A percentile compares a stretch with the other conserved stretches of the same genome.
Conservation (phyloP, 2,329 filamentous ascomycete species). For the Biscogniauxia marginata region DNA sequence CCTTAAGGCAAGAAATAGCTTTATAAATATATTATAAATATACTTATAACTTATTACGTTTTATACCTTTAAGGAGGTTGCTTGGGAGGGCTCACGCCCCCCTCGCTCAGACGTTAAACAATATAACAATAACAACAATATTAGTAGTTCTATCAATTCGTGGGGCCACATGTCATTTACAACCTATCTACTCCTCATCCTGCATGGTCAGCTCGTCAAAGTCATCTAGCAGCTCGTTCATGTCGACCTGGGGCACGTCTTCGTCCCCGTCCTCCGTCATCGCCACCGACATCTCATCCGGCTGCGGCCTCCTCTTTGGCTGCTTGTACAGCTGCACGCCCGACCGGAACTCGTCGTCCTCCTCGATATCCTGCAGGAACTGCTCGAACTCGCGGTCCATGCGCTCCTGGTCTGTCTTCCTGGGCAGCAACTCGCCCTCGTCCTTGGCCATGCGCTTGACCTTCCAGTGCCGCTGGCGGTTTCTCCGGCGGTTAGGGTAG, state of each 20-base stretch:
- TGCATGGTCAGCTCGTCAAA: conserved; percentile 84
- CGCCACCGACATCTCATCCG: conserved; percentile 67
- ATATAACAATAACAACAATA: too few relatives aligned
- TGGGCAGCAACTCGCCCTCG: conserved; percentile 80
- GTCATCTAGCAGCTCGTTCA: conserved; percentile 85
- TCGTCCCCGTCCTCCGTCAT: conserved; percentile 60
- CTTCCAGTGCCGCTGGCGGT: conserved; percentile 85
- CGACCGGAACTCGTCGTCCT: conserved; percentile 82
- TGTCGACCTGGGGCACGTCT: conserved; percentile 67
- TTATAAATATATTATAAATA: too few relatives aligned
- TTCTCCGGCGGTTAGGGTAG: conserved; percentile 78
- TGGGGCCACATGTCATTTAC: too few relatives aligned
- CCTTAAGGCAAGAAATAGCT: too few relatives aligned
- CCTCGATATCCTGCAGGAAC: conserved; percentile 95
- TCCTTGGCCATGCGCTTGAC: conserved; percentile 92
- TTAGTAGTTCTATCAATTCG: too few relatives aligned
- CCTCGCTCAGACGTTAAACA: too few relatives aligned
- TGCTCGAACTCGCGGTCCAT: conserved; percentile 94
- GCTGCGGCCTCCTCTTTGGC: conserved; percentile 49
- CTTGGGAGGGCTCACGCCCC: too few relatives aligned
- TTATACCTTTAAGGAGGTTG: too few relatives aligned
- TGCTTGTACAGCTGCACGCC: conserved; percentile 86
- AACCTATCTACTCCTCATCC: conserved; percentile 46
- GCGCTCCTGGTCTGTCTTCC: conserved; percentile 83
- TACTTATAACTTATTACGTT: too few relatives aligned